A percentile compares a stretch with the other conserved stretches of the same genome.
Conservation (phyloP, 1,284 basidiomycete genomes). For the Taiwanofungus camphoratus region DNA sequence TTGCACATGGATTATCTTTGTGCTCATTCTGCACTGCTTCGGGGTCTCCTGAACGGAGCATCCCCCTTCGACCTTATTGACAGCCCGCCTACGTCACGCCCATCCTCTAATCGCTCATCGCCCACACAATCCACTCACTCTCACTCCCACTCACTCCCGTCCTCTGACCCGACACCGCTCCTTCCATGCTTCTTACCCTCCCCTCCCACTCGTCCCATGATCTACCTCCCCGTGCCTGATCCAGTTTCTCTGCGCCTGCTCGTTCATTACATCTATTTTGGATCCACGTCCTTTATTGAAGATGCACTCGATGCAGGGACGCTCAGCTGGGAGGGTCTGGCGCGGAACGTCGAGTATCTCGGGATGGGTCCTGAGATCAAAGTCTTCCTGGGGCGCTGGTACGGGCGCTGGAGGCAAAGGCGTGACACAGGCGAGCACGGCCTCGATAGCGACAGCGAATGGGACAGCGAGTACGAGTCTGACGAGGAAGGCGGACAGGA, state of each 20-base stretch:
- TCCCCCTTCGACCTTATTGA: slow-evolving; percentile 54
- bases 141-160: slow-evolving; percentile 14
- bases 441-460: slow-evolving; percentile 19
- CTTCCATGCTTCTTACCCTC: slow-evolving; percentile 63
- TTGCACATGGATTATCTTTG: slow-evolving; percentile 69
- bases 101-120: slow-evolving; percentile 12
- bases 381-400: slow-evolving; percentile 62
- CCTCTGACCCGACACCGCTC: slow-evolving; percentile 39
- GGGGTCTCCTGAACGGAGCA: slow-evolving; percentile 60
- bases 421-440: slow-evolving; percentile 21
- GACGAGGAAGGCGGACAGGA: slow-evolving; percentile 26
- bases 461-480: slow-evolving; percentile 18
- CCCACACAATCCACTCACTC: neutral
- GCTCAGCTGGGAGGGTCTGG: slow-evolving; percentile 72
- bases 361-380: slow-evolving; percentile 65
- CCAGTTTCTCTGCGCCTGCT: slow-evolving; percentile 65
- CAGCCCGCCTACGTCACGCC: slow-evolving; percentile 20
- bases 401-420: slow-evolving; percentile 45
- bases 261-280: slow-evolving; percentile 77
- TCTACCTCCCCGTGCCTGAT: slow-evolving; percentile 75
- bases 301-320: slow-evolving; percentile 51
- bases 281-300: slow-evolving; percentile 52
- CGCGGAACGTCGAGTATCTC: slow-evolving; percentile 77
- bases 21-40: slow-evolving; percentile 65
- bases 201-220: slow-evolving; percentile 52